phyloP scores from a whole-genome alignment of 108 stramenopile species.

The Seminavis robusta region DNA sequence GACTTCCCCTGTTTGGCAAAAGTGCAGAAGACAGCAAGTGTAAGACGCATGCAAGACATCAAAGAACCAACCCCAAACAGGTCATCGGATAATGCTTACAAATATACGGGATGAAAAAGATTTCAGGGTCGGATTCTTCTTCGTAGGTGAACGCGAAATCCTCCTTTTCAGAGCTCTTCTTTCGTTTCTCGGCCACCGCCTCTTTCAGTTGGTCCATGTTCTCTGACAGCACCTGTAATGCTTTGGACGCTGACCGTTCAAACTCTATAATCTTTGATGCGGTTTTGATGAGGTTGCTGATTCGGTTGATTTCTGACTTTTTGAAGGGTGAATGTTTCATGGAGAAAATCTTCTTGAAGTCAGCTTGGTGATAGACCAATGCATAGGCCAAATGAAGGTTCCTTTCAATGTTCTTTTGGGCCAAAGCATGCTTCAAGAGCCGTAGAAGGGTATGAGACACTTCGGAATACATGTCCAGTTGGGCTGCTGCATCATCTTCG shows the following conservation, averaged over 20 bases:
- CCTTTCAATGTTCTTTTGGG: conserved; percentile 50
- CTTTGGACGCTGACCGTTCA: conserved; percentile 51
- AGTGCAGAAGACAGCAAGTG: too few species aligned
- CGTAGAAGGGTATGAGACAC: conserved; percentile 58
- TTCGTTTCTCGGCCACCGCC: conserved; percentile 13
- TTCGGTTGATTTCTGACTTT: neutral
- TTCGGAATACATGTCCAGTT: conserved; percentile 71
- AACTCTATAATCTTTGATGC: conserved; percentile 37
- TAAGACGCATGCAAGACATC: too few species aligned
- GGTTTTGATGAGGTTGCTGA: conserved; percentile 13
- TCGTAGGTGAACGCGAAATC: conserved; percentile 78
- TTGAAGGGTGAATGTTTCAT: conserved; percentile 10
- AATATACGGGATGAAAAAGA: conserved; percentile 77
- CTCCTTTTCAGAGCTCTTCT: conserved; percentile 24
- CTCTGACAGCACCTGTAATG: conserved; percentile 40
- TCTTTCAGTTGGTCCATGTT: conserved; percentile 31
- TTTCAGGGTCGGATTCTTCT: conserved; percentile 80
- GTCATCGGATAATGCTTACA: too few species aligned
- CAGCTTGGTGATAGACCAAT: conserved; percentile 64
- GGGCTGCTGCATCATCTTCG: conserved; percentile 50
- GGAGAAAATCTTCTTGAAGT: conserved; percentile 40
- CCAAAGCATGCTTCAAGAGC: conserved; percentile 54
- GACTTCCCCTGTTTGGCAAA: too few species aligned
- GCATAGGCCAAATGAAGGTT: conserved; percentile 79
- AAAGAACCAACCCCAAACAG: too few species aligned